A percentile compares a stretch with the other conserved stretches of the same genome.
phyloP scores from a whole-genome alignment of 805 yeast species.

The Lachancea sp. region DNA sequence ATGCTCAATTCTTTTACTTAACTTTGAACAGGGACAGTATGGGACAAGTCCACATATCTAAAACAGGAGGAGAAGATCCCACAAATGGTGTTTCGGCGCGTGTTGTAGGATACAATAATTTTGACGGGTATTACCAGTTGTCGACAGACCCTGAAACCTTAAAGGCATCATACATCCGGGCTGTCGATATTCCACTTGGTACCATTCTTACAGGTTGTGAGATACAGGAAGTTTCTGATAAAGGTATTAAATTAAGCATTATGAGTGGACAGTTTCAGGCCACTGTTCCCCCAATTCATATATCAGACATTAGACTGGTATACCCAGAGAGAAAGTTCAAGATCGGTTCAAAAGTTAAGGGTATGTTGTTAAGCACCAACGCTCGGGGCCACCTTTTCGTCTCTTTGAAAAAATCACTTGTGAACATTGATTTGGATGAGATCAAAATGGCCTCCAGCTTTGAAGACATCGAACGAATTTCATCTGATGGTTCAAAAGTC shows the following conservation, averaged over 20 bases:
- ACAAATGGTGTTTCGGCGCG: conserved; percentile 61
- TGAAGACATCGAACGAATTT: conserved; percentile 46
- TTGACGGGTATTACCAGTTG: conserved; percentile 62
- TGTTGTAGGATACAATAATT: conserved; percentile 58
- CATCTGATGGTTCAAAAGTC: conserved; percentile 40
- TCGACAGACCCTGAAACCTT: conserved; percentile 64
- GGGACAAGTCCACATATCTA: conserved; percentile 79
- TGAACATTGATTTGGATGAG: conserved; percentile 40
- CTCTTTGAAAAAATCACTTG: conserved; percentile 80
- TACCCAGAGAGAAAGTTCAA: conserved; percentile 92
- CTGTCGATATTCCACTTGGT: conserved; percentile 74
- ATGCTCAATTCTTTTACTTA: conserved; percentile 49
- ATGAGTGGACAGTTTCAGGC: conserved; percentile 63
- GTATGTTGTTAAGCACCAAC: conserved; percentile 54
- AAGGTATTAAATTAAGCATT: conserved; percentile 64
- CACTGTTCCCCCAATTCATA: conserved; percentile 63
- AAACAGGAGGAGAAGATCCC: conserved; percentile 44
- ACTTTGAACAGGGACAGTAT: conserved; percentile 47
- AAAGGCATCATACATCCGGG: conserved; percentile 56
- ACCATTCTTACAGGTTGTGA: conserved; percentile 54
- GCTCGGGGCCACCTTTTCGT: conserved; percentile 46
- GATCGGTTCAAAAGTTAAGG: conserved; percentile 74
- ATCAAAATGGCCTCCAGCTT: conserved; percentile 34
- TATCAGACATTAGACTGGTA: conserved; percentile 75
- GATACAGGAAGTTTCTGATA: conserved; percentile 44